phyloP scores from a whole-genome alignment of 2,329 filamentous ascomycete genomes.

The Aschersonia sp. region DNA sequence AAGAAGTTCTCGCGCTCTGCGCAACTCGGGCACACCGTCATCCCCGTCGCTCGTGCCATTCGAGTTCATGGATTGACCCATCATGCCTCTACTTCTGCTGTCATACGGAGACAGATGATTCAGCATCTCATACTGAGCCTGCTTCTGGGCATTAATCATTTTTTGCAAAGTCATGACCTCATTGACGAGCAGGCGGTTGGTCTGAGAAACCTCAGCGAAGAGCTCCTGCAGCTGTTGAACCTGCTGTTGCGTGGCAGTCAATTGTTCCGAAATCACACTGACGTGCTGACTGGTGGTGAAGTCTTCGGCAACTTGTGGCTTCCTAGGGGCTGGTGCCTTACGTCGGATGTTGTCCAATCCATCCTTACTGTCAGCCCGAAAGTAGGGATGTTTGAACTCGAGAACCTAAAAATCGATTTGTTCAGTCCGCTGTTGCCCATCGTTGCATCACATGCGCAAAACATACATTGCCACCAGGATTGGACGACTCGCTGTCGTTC shows the following conservation, averaged over 20 bases:
- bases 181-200: conserved; percentile 46
- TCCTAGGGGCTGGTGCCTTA: conserved; percentile 85
- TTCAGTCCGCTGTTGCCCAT: too few relatives aligned
- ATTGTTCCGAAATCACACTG: conserved; percentile 73
- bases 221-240: conserved; percentile 76
- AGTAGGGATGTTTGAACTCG: conserved; percentile 95
- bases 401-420: conserved; percentile 25
- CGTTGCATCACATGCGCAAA: neutral
- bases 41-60: conserved; percentile 29
- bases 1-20: conserved; percentile 40
- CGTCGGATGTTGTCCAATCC: conserved; percentile 91
- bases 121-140: conserved; percentile 42
- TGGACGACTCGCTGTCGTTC: conserved; percentile 18
- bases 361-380: conserved; percentile 90
- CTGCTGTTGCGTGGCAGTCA: conserved; percentile 84
- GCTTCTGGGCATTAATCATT: conserved; percentile 41
- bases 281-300: conserved; percentile 76
- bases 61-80: conserved; percentile 16
- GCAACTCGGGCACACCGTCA: conserved; percentile 35
- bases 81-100: conserved; percentile 21
- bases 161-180: conserved; percentile 47
- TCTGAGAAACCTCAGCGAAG: conserved; percentile 60
- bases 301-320: conserved; percentile 51
- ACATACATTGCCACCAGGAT: conserved; percentile 21
- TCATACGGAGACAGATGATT: conserved; percentile 36